Evolutionary conservation across 805 yeast species (phyloP), one percentile per base, ranked within the genome.

Genomic region (Saccharomycopsis amapae): DNA sequence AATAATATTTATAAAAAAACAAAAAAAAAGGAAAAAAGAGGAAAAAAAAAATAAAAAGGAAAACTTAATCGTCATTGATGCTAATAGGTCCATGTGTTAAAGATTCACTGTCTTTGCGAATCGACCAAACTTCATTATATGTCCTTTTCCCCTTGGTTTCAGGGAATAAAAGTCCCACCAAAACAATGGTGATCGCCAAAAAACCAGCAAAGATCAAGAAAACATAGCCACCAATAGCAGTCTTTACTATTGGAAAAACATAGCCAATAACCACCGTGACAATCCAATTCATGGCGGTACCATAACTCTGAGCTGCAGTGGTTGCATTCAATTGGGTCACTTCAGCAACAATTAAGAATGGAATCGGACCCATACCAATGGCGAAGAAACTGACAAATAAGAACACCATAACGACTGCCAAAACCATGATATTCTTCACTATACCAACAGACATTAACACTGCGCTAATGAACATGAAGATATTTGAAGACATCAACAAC

Each of bases 321-420:
- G 79, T 79, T 1, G 90, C 90, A 49, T 79, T 77, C 1, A 73
- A 65, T 49, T 87, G 94, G 0, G 95, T 82, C n/a, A 90, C 79
- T 60, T 93, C 97, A 4, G 95, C 77, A 7, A 90, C 81, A 43
- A 89, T 65, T 53, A 90, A 65, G 65, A 93, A 90, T 34, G 98
- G 98, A 45, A 93, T 88, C 5, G 98, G 98, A 0, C 98, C 98
- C 50, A 88, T 62, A 0, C 98, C 98, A 28, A 84, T 67, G 0
- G 97, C 97, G 67, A 90, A 93, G 24, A 87, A 75, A 1, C 84
- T 78, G 40, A 90, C 88, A 60, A 87, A 89, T 1, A 73, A 58
- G 45, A 86, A 74, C 0, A 88, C 81, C 12, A 89, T 79, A 1
- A 73, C 40, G 0, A 83, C 78, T 1, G 89, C 72, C 12, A 81